These are phyloP conservation scores for Lentinula sp. DNA, from an alignment of 768 basidiomycete species.

Conservation along the genomic window DNA sequence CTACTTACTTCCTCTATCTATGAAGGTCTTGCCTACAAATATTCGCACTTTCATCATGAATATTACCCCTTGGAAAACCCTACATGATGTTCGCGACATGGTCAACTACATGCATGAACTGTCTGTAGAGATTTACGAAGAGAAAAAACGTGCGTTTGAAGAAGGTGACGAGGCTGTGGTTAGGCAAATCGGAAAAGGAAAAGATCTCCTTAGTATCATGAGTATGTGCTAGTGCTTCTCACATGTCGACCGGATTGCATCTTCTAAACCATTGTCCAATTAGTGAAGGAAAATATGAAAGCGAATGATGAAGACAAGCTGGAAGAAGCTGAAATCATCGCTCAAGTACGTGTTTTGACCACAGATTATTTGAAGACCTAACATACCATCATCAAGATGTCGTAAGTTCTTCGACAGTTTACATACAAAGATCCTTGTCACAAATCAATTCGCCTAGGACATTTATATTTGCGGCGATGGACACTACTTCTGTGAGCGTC, in stretches of 20 bases:
- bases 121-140: conserved; percentile 18
- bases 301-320: conserved; percentile 15
- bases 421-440: too few relatives aligned
- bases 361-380: not conserved
- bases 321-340: conserved; percentile 21
- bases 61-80: conserved; percentile 14
- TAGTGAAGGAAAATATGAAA: conserved; percentile 14
- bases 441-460: conserved; percentile 15
- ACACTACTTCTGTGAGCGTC: conserved; percentile 28
- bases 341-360: conserved; percentile 17
- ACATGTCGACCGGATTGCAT: not conserved
- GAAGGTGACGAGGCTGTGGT: conserved; percentile 19
- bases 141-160: conserved; percentile 21
- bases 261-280: not conserved
- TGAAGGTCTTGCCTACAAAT: conserved; percentile 17
- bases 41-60: conserved; percentile 20
- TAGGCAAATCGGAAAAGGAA: conserved; percentile 24
- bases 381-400: conserved; percentile 7
- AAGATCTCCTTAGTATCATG: conserved; percentile 31
- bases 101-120: conserved; percentile 23
- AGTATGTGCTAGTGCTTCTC: conserved; percentile 25
- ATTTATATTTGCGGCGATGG: conserved; percentile 33
- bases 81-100: conserved; percentile 19
- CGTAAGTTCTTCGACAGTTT: conserved; percentile 14
- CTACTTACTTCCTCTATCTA: conserved; percentile 16